Evolutionary conservation across 768 basidiomycete species (phyloP).

Genomic region (Suillus hirtellus): DNA sequence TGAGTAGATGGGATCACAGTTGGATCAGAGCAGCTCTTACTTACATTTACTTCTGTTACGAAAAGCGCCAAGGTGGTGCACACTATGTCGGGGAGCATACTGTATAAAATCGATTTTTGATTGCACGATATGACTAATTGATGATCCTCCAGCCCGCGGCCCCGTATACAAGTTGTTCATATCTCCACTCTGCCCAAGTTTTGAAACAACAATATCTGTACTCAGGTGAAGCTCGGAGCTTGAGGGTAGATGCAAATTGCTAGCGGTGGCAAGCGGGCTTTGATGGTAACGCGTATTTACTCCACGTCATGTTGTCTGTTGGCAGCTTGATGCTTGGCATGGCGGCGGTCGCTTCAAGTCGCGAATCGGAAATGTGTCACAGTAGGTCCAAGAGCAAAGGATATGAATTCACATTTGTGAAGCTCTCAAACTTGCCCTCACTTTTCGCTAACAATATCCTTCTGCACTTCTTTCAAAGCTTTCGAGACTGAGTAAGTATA

Average conservation of each 20-base stretch:
- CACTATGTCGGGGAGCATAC: conserved; percentile 12
- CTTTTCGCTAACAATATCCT: conserved; percentile 70
- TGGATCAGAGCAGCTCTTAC: neutral
- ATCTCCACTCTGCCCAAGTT: neutral
- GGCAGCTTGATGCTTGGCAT: neutral
- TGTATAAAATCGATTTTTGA: conserved; percentile 20
- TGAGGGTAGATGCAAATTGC: neutral
- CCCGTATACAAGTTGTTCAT: neutral
- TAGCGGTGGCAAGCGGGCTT: neutral
- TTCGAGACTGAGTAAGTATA: conserved; percentile 70
- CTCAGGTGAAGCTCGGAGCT: neutral
- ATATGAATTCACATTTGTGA: conserved; percentile 91
- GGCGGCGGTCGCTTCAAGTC: neutral
- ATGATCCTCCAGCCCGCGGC: neutral
- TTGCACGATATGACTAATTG: neutral
- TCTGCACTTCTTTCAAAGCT: conserved; percentile 88
- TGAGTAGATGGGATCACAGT: conserved; percentile 36
- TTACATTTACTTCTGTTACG: conserved; percentile 14
- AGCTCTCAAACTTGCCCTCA: conserved; percentile 81
- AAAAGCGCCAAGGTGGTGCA: conserved; percentile 28
- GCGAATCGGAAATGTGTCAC: neutral
- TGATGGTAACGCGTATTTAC: neutral
- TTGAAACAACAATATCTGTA: neutral
- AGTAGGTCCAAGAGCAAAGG: conserved; percentile 50
- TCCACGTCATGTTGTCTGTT: neutral